These are phyloP conservation scores for Colletotrichum lupini DNA, from an alignment of 2,329 filamentous ascomycete species.

Conservation along the genomic window DNA sequence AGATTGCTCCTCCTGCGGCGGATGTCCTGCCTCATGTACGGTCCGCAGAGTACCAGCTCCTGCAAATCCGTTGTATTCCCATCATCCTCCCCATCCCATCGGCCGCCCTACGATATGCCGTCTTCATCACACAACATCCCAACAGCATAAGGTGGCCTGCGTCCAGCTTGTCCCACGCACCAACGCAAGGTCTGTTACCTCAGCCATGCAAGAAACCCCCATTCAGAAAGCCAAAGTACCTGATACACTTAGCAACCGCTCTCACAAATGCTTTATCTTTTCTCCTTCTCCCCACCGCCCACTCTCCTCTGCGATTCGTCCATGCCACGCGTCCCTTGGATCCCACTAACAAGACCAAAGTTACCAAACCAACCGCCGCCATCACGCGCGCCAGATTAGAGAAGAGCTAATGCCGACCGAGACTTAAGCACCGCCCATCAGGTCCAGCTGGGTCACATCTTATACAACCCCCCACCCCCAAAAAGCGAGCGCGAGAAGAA, in stretches of 20 bases:
- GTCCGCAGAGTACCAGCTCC: neutral
- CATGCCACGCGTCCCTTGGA: conserved; percentile 2
- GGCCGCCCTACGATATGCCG: neutral
- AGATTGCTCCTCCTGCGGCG: neutral
- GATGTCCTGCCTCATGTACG: neutral
- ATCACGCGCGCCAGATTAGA: conserved; percentile 14
- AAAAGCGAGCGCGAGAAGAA: neutral
- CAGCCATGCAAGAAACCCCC: neutral
- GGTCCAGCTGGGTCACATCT: neutral
- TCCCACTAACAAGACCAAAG: neutral
- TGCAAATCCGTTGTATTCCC: neutral
- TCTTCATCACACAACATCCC: neutral
- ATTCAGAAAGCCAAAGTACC: neutral
- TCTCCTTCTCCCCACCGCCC: neutral
- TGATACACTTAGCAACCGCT: neutral
- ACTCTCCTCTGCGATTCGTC: neutral
- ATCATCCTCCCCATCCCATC: neutral
- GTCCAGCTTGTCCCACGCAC: neutral
- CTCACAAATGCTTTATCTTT: neutral
- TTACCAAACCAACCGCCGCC: neutral
- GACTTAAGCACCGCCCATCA: conserved; percentile 1
- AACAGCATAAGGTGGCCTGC: neutral
- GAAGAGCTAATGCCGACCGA: conserved; percentile 1
- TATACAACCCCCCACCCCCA: neutral
- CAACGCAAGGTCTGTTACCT: neutral